These are phyloP conservation scores for Fallopia convolvulus DNA, from an alignment of 148 eudicot genomes.

Conservation along the genomic window DNA sequence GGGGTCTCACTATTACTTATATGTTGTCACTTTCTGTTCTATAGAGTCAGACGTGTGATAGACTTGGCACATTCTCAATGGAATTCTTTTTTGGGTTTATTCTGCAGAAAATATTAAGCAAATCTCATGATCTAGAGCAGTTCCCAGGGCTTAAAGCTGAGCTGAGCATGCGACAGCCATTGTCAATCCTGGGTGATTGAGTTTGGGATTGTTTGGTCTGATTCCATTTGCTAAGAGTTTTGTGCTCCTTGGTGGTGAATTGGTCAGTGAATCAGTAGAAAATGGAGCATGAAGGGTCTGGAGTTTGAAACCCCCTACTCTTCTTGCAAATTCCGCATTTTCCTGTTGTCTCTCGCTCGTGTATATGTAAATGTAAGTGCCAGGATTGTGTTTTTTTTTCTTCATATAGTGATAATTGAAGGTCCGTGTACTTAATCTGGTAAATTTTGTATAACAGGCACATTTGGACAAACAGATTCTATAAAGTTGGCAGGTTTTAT, in stretches of 20 bases:
- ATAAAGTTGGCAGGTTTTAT: too few species aligned
- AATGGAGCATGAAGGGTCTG: background rate
- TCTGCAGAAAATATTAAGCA: slow-evolving; percentile 61
- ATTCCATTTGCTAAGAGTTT: background rate
- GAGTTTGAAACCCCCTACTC: too few species aligned
- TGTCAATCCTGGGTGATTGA: slow-evolving; percentile 70
- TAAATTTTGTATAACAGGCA: background rate
- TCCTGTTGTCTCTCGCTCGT: background rate
- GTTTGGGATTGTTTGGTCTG: background rate
- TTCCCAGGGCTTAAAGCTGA: slow-evolving; percentile 79
- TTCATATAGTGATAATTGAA: too few species aligned
- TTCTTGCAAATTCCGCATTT: background rate
- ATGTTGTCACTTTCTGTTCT: too few species aligned
- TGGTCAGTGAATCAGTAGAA: background rate
- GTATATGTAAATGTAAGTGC: slow-evolving; percentile 6
- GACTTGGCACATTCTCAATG: background rate
- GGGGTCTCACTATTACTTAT: too few species aligned
- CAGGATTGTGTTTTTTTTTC: background rate
- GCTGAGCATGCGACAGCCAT: slow-evolving; percentile 94
- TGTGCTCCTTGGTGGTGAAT: background rate
- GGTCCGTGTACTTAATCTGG: too few species aligned
- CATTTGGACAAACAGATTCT: too few species aligned
- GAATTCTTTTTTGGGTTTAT: background rate
- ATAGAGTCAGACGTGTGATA: too few species aligned
- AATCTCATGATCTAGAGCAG: slow-evolving; percentile 65